These are phyloP conservation scores for Talaromyces sp. DNA, from an alignment of 2,329 filamentous ascomycete species.

Conservation along the genomic window DNA sequence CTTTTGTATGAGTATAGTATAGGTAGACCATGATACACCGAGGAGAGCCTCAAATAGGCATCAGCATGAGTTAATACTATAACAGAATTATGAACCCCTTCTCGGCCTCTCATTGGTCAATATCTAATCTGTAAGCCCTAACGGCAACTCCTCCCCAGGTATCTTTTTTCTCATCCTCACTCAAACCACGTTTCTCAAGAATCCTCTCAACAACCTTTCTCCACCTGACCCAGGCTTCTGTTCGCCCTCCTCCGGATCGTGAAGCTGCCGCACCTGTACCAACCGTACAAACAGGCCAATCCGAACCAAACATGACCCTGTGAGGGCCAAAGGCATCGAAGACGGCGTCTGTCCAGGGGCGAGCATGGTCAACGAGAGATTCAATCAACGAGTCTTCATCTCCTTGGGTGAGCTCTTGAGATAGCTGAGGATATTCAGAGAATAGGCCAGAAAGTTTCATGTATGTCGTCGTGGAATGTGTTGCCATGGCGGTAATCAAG, in stretches of 20 bases:
- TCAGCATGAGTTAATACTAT: not conserved
- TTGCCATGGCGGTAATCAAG: conserved; percentile 64
- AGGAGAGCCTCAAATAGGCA: not conserved
- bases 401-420: not conserved
- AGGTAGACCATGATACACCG: not conserved
- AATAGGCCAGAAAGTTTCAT: conserved; percentile 91
- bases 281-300: conserved; percentile 89
- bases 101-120: not conserved
- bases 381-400: conserved; percentile 21
- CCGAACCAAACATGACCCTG: conserved; percentile 83
- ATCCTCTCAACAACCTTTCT: conserved; percentile 64
- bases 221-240: conserved; percentile 72
- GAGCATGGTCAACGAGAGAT: conserved; percentile 54
- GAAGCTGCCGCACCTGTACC: conserved; percentile 49
- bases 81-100: not conserved
- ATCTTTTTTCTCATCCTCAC: conserved; percentile 58
- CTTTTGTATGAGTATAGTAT: not conserved
- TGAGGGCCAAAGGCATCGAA: conserved; percentile 67
- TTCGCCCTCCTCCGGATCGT: conserved; percentile 17
- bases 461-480: conserved; percentile 63
- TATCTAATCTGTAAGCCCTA: conserved; percentile 57
- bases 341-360: conserved; percentile 68
- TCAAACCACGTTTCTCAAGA: conserved; percentile 51
- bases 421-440: conserved; percentile 64
- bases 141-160: conserved; percentile 71